Percentiles rank a stretch among this genome's conserved stretches.
Evolutionary conservation across 2,329 filamentous ascomycete genomes (phyloP).

Genomic region (Taxawa tesnikishii): DNA sequence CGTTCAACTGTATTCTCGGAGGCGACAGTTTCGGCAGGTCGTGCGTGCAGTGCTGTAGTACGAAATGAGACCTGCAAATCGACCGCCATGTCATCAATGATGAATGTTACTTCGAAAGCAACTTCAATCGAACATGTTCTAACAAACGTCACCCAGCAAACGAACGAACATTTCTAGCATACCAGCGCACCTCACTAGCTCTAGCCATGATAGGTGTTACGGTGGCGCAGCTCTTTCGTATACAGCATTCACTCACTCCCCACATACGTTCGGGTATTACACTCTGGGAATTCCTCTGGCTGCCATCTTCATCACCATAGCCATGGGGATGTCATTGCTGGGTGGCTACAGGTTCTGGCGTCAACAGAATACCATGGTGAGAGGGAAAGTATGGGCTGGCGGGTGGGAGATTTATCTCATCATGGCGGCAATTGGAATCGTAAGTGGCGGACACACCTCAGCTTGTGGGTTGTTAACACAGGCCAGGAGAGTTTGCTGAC

Average conservation of each 20-base stretch:
- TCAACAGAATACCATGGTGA: conserved; percentile 45
- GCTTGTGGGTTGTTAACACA: background rate
- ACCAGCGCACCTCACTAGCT: conserved; percentile 58
- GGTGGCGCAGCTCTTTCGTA: conserved; percentile 55
- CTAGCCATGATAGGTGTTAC: conserved; percentile 55
- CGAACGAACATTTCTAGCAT: conserved; percentile 62
- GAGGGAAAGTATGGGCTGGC: conserved; percentile 44
- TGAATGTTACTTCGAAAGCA: background rate
- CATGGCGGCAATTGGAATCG: conserved; percentile 32
- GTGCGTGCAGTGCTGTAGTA: background rate
- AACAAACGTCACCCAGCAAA: conserved; percentile 40
- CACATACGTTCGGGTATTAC: conserved; percentile 44
- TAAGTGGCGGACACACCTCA: conserved; percentile 29
- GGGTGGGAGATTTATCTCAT: conserved; percentile 46
- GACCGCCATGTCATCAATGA: background rate
- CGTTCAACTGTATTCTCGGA: too few relatives aligned
- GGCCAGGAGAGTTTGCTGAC: background rate
- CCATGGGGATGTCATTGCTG: conserved; percentile 37
- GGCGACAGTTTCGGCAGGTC: too few relatives aligned
- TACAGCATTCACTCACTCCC: conserved; percentile 37
- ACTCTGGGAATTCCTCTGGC: conserved; percentile 48
- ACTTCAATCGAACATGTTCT: conserved; percentile 1
- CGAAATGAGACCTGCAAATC: background rate
- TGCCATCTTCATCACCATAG: conserved; percentile 34
- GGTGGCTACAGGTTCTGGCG: conserved; percentile 49